Conservation (phyloP, 768 basidiomycete genomes). For the Kwoniella dendrophila region DNA sequence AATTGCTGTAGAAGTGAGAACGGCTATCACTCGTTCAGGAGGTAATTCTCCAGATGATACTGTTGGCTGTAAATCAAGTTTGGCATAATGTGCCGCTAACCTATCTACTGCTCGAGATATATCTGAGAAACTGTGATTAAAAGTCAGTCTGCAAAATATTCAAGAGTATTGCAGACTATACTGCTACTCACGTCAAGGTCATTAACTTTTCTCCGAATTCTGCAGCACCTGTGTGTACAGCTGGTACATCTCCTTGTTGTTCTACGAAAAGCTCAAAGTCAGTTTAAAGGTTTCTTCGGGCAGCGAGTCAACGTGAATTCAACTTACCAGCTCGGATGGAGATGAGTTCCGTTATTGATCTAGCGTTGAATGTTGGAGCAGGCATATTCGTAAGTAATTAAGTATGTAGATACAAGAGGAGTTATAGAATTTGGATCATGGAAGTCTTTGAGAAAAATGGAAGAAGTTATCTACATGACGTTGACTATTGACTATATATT, state of each 20-base stretch:
- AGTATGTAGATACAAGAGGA: too few relatives aligned
- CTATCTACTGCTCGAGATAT: constrained; percentile 40
- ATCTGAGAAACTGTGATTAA: constrained; percentile 32
- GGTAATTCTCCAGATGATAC: constrained; percentile 46
- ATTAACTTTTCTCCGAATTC: constrained; percentile 52
- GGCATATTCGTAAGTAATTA: constrained; percentile 47
- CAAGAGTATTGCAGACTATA: not conserved
- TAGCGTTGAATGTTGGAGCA: constrained; percentile 40
- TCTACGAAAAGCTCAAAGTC: constrained; percentile 16
- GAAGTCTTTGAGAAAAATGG: too few relatives aligned
- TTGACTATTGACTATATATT: too few relatives aligned
- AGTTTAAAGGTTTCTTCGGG: not conserved
- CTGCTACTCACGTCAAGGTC: constrained; percentile 44
- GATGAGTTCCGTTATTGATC: constrained; percentile 47
- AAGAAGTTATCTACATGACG: too few relatives aligned
- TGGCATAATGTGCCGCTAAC: constrained; percentile 40
- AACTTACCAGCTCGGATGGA: constrained; percentile 42
- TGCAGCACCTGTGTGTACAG: constrained; percentile 51
- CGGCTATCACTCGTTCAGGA: constrained; percentile 56
- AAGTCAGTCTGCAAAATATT: not conserved
- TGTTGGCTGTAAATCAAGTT: constrained; percentile 44
- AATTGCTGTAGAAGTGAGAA: constrained; percentile 58
- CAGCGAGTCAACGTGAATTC: not conserved
- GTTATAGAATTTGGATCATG: too few relatives aligned
- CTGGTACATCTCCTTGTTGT: constrained; percentile 41